Evolutionary conservation across 208 protist genomes (phyloP), one percentile per base, ranked within the genome.

Genomic region (Sergeia podlipaevii): DNA sequence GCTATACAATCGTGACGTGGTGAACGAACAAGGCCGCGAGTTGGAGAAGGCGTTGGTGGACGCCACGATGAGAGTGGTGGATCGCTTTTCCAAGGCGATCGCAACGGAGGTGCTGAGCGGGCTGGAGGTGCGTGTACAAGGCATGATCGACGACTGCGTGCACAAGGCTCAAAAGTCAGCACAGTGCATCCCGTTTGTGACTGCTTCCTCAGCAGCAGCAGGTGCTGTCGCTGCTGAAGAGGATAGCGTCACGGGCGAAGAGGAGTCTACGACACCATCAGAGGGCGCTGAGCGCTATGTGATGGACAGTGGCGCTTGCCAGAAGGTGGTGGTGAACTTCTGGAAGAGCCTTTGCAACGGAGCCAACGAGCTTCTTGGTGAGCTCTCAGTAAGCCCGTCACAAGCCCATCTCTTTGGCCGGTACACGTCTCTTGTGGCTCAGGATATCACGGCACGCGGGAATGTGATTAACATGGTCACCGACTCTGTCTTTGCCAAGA

Each of bases 1-100:
- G 57, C 64, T 93, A 37, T 95, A 93, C 76, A 67, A 64, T 28
- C 29, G 45, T 26, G 60, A 65, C 7, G 76, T 85, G 17, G 79
- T 86, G 23, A 21, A 42, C 41, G 65, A 69, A 34, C 66, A 68
- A 27, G 46, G 37, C 17, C 36, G 18, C 52, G 67, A 85, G 56
- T 68, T 94, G 8, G 72, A 83, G 56, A 54, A 72, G 29, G 67
- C 78, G 34, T 60, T 94, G 34, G 49, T 83, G 18, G 60, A 62
- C 36, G 57, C 63, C 2, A 62, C 80, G 33, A 49, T 83, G 54
- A 56, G 74, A 45, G 60, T 89, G 29, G 55, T 91, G 33, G 52
- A 65, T 13, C 67, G 71, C 39, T 70, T 82, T n/a, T 79, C 77
- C 41, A 72, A 73, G 41, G 55, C 59, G 3, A 77, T 94, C 38